Evolutionary conservation across 192 early-diverging fungal species (phyloP), one percentile per base, ranked within the genome.

Genomic region (Backusella liffmaniae): DNA sequence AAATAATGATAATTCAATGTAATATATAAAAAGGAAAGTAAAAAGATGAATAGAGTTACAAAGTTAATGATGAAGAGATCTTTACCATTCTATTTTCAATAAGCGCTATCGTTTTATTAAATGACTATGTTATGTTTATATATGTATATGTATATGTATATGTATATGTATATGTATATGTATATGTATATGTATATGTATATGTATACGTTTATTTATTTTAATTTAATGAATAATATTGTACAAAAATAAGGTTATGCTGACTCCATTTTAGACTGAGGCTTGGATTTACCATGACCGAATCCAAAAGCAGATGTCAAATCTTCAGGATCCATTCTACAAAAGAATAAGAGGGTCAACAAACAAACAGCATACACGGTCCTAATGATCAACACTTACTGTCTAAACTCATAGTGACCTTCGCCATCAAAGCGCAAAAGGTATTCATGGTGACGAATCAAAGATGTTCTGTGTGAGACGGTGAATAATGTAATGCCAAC

Each of bases 401-500:
- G 84, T 39, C 83, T 82, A 77, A 90, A 90, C 49, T 88, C 88
- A 74, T 90, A 89, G 70, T 84, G 80, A 1, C 88, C 90, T 80
- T 90, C 86, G 6, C 89, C 90, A 77, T 91, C 89, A 42, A 91
- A 89, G 29, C 88, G 80, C 56, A 91, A 77, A 9, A 91, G 67
- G 62, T 87, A 90, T 65, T 89, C 87, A 32, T 91, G 90, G 70
- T 90, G 85, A 62, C 85, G 73, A 66, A 86, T 72, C 71, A 82
- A 32, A 10, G 80, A 82, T 21, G 80, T 66, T 76, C 80, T 78
- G 75, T 91, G 90, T 21, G 89, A 90, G 32, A 91, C 88, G 2
- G 89, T 90, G 77, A 91, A 87, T 15, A 91, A 56, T 4, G 89
- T 91, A 72, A 91, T 90, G n/a, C 85, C 88, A 21, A 84, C 74